These are phyloP conservation scores for Marsdenia floribunda DNA, from an alignment of 257 asterid species.

Conservation along the genomic window DNA sequence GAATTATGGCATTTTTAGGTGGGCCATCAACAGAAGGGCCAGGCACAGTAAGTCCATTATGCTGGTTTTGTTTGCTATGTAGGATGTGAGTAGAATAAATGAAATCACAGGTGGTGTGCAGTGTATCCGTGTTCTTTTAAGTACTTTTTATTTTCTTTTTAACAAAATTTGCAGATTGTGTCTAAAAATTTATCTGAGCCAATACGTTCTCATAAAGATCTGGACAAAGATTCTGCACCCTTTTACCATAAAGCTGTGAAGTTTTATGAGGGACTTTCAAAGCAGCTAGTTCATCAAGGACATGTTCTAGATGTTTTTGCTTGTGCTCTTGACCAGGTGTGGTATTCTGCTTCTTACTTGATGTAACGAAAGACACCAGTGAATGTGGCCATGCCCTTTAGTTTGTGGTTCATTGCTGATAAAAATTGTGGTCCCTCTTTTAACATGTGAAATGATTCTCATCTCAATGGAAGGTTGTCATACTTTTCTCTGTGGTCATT, in stretches of 20 bases:
- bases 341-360: constrained; percentile 7
- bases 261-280: constrained; percentile 79
- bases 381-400: background rate
- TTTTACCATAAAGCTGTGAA: constrained; percentile 83
- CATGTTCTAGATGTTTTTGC: constrained; percentile 95
- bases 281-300: constrained; percentile 96
- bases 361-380: constrained; percentile 7
- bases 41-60: constrained; percentile 65
- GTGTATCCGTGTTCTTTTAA: background rate
- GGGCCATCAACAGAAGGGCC: constrained; percentile 97
- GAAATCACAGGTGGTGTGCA: background rate
- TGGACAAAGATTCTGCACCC: constrained; percentile 96
- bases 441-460: background rate
- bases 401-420: background rate
- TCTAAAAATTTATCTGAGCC: constrained; percentile 85
- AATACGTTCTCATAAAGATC: constrained; percentile 91
- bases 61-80: constrained; percentile 1
- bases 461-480: background rate
- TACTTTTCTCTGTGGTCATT: background rate
- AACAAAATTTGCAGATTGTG: constrained; percentile 56
- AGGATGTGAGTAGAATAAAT: background rate
- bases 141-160: constrained; percentile 5
- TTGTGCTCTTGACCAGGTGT: constrained; percentile 96
- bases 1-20: constrained; percentile 92
- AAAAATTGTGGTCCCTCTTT: background rate